These are phyloP conservation scores for Trametes polyzona DNA, from an alignment of 1,284 basidiomycete genomes.

Conservation along the genomic window DNA sequence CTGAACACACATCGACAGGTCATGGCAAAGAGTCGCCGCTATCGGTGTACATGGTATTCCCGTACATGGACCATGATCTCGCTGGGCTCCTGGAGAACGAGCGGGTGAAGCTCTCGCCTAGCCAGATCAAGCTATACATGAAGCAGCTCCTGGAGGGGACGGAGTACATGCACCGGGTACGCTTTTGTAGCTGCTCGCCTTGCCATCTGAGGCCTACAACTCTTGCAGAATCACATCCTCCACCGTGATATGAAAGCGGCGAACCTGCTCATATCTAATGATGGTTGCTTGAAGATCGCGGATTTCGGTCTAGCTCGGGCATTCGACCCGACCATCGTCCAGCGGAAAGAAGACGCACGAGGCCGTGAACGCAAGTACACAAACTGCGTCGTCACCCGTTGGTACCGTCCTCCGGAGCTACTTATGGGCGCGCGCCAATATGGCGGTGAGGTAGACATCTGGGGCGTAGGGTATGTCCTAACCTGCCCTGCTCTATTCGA, in stretches of 20 bases:
- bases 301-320: constrained; percentile 96
- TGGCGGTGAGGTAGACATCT: constrained; percentile 94
- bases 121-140: constrained; percentile 95
- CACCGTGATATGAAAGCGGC: constrained; percentile 99
- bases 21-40: constrained; percentile 66
- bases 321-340: constrained; percentile 56
- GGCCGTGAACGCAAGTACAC: constrained; percentile 82
- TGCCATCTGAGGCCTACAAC: constrained; percentile 11
- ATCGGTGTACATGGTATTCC: constrained; percentile 98
- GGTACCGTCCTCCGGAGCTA: constrained; percentile 98
- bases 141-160: constrained; percentile 94
- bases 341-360: constrained; percentile 45
- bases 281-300: constrained; percentile 85
- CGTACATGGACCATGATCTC: constrained; percentile 99
- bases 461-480: constrained; percentile 88
- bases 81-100: constrained; percentile 93
- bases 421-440: constrained; percentile 90
- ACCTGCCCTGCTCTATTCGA: neutral
- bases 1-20: constrained; percentile 40
- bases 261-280: constrained; percentile 92
- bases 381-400: constrained; percentile 97
- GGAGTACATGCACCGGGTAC: constrained; percentile 90
- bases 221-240: constrained; percentile 84
- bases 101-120: constrained; percentile 77
- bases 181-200: constrained; percentile 25